Evolutionary conservation across 2,329 filamentous ascomycete genomes (phyloP).

Genomic region (Acarospora socialis): DNA sequence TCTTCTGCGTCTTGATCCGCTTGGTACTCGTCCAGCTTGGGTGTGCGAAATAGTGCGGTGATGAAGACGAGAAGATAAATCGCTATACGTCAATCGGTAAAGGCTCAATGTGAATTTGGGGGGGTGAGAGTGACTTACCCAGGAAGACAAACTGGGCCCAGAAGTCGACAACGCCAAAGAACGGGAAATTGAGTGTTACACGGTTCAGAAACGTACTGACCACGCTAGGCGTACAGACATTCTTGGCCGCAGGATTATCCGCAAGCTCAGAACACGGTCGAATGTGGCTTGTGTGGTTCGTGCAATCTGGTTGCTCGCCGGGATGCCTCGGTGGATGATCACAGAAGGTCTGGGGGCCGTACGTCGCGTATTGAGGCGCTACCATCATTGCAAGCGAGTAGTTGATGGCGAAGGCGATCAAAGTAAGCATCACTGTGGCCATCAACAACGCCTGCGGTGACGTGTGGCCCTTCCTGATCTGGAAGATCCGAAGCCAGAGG

Average conservation of each 20-base stretch:
- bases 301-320: constrained; percentile 61
- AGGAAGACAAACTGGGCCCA: constrained; percentile 94
- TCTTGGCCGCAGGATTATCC: constrained; percentile 53
- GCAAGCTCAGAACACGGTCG: constrained; percentile 68
- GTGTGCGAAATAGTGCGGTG: constrained; percentile 65
- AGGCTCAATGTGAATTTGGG: constrained; percentile 1
- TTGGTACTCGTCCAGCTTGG: constrained; percentile 59
- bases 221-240: constrained; percentile 80
- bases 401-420: constrained; percentile 83
- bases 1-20: constrained; percentile 80
- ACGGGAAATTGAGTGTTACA: constrained; percentile 83
- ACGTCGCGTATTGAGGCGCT: constrained; percentile 91
- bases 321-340: constrained; percentile 50
- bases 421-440: constrained; percentile 76
- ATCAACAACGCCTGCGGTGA: constrained; percentile 84
- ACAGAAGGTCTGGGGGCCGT: constrained; percentile 89
- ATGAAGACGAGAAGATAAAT: constrained; percentile 73
- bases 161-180: constrained; percentile 85
- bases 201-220: constrained; percentile 89
- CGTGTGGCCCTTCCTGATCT: constrained; percentile 76
- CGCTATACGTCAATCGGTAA: constrained; percentile 17
- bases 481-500: constrained; percentile 87
- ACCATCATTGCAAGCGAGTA: constrained; percentile 86
- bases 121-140: constrained; percentile 25
- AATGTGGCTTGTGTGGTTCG: constrained; percentile 54